Conservation (phyloP, 2,329 filamentous ascomycete genomes). For the Calonectria naviculata region DNA sequence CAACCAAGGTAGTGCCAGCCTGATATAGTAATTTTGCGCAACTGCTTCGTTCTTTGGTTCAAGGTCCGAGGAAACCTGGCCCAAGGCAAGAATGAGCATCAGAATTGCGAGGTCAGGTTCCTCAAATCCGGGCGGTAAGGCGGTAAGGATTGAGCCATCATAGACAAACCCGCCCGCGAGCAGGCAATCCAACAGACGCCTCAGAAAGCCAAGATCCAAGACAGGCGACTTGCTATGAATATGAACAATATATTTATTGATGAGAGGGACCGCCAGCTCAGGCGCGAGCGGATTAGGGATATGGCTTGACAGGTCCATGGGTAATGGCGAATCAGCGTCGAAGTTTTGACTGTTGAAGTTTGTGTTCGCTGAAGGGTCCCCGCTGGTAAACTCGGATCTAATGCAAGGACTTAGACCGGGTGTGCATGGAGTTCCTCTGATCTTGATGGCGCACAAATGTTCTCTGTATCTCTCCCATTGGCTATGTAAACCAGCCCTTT, state of each 20-base stretch:
- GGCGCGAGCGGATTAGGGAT: background rate
- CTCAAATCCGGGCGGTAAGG: background rate
- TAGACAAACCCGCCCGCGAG: background rate
- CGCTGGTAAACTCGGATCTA: background rate
- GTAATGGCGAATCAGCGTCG: background rate
- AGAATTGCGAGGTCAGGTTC: background rate
- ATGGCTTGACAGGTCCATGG: background rate
- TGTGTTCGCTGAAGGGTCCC: too few relatives aligned
- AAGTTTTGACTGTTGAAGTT: background rate
- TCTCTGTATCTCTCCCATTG: background rate
- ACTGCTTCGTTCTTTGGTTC: background rate
- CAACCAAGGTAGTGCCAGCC: background rate
- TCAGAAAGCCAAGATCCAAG: background rate
- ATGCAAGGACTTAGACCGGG: background rate
- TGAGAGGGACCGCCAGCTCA: background rate
- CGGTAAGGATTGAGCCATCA: background rate
- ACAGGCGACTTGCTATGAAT: background rate
- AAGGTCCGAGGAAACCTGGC: background rate
- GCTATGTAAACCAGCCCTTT: background rate
- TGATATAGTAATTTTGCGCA: background rate
- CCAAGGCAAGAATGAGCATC: background rate
- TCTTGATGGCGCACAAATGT: background rate
- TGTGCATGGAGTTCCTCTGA: background rate
- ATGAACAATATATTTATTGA: background rate
- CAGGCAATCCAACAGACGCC: background rate